A percentile compares a stretch with the other conserved stretches of the same genome.
Evolutionary conservation across 2,329 filamentous ascomycete genomes (phyloP).

Genomic region (Neophaeococcomyces mojaviensis): DNA sequence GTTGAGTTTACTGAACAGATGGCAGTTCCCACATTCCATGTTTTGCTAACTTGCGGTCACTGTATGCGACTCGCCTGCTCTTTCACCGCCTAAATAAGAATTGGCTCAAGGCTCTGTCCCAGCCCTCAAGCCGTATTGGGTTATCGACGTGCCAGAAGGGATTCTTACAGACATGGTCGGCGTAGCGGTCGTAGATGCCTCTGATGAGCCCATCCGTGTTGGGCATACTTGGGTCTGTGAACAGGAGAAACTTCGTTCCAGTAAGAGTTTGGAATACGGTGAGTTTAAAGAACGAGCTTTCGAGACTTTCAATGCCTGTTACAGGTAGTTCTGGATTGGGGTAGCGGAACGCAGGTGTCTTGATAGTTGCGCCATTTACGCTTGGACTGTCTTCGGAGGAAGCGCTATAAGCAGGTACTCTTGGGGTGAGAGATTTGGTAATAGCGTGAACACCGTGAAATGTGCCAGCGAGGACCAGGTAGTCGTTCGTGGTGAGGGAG

Average conservation of each 20-base stretch:
- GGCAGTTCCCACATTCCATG: too few relatives aligned
- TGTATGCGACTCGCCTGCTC: not conserved
- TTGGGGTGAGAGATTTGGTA: slow-evolving; percentile 47
- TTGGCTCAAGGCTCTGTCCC: slow-evolving; percentile 75
- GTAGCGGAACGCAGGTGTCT: slow-evolving; percentile 19
- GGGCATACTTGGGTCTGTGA: slow-evolving; percentile 81
- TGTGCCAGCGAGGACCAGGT: slow-evolving; percentile 90
- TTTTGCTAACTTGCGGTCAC: too few relatives aligned
- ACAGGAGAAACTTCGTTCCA: slow-evolving; percentile 89
- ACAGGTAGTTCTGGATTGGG: slow-evolving; percentile 28
- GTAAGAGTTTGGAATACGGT: slow-evolving; percentile 95
- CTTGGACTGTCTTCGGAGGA: slow-evolving; percentile 27
- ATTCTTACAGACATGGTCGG: slow-evolving; percentile 99
- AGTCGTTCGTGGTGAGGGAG: slow-evolving; percentile 90
- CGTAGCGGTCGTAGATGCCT: slow-evolving; percentile 87
- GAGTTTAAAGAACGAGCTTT: slow-evolving; percentile 87
- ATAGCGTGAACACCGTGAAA: slow-evolving; percentile 80
- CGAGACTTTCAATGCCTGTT: slow-evolving; percentile 80
- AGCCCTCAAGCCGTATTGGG: slow-evolving; percentile 91
- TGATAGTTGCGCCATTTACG: slow-evolving; percentile 13
- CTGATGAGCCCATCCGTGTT: slow-evolving; percentile 79
- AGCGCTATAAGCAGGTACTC: slow-evolving; percentile 27
- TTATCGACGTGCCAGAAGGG: slow-evolving; percentile 98
- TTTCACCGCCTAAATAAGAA: slow-evolving; percentile 58
- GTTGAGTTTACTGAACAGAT: too few relatives aligned